Evolutionary conservation across 495 filamentous ascomycete species (phyloP).

Genomic region (Penicillium pancosmium): DNA sequence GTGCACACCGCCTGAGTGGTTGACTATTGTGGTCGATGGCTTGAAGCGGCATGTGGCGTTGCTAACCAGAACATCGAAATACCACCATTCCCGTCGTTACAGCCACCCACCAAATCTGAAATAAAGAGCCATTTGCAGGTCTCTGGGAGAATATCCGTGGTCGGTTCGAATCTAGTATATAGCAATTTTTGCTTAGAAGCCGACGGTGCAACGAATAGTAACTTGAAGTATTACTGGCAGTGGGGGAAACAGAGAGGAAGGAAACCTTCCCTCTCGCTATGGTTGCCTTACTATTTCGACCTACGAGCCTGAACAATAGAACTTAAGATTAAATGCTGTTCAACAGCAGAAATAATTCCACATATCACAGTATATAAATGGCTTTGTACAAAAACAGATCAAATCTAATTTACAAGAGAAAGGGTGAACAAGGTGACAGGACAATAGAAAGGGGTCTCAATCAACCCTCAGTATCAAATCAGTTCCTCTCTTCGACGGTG

Average conservation of each 20-base stretch:
- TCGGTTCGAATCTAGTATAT: no score
- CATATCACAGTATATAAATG: not conserved
- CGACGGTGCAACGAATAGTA: no score
- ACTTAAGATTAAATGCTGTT: not conserved
- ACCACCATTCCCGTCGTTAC: not conserved
- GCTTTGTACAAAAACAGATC: not conserved
- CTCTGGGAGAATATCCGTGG: no score
- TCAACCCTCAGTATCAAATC: constrained; percentile 46
- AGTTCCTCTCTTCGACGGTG: constrained; percentile 36
- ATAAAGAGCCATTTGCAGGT: not conserved
- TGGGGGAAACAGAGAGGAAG: no score
- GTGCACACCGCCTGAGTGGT: not conserved
- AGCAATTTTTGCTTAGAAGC: no score
- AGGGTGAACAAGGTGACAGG: not conserved
- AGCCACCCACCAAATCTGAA: not conserved
- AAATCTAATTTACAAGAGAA: constrained; percentile 8
- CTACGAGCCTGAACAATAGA: no score
- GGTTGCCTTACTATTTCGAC: no score
- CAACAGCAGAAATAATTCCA: not conserved
- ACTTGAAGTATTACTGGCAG: no score
- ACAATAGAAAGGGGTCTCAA: constrained; percentile 14
- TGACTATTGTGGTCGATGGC: not conserved
- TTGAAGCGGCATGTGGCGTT: not conserved
- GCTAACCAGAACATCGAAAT: not conserved
- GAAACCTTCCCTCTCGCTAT: no score